Evolutionary conservation across 768 basidiomycete genomes (phyloP).

Genomic region (Trametes sanguinea): DNA sequence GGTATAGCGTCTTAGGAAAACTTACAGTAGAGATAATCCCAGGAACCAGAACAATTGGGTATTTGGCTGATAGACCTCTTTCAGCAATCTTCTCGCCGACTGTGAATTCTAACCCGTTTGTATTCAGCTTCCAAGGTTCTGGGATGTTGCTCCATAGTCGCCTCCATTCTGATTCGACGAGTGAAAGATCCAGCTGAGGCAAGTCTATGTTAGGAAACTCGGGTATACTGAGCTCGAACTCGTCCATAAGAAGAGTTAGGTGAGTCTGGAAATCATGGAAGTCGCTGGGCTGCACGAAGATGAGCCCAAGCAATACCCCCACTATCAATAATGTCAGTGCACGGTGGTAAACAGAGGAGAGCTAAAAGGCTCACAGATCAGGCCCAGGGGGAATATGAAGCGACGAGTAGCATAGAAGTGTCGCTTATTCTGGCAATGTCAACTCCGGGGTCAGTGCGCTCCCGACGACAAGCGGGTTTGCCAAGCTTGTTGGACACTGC

Average conservation of each 20-base stretch:
- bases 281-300: conserved; percentile 66
- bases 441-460: not conserved
- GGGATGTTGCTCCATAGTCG: conserved; percentile 68
- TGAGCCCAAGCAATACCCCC: conserved; percentile 63
- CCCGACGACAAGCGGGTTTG: not conserved
- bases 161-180: conserved; percentile 72
- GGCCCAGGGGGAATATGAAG: conserved; percentile 73
- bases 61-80: conserved; percentile 64
- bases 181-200: conserved; percentile 66
- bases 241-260: conserved; percentile 63
- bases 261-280: conserved; percentile 70
- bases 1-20: conserved; percentile 5
- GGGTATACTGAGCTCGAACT: conserved; percentile 69
- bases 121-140: conserved; percentile 80
- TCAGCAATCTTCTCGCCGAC: conserved; percentile 69
- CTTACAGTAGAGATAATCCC: conserved; percentile 86
- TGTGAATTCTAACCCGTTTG: conserved; percentile 78
- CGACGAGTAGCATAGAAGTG: conserved; percentile 42
- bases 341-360: conserved; percentile 1
- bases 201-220: conserved; percentile 66
- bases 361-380: conserved; percentile 48
- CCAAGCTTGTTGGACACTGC: not conserved
- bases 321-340: conserved; percentile 42
- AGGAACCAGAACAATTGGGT: conserved; percentile 86
- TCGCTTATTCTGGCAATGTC: conserved; percentile 14